These are phyloP conservation scores for Isoetes taiwanensis DNA, from an alignment of 75 land plant species.

Conservation along the genomic window DNA sequence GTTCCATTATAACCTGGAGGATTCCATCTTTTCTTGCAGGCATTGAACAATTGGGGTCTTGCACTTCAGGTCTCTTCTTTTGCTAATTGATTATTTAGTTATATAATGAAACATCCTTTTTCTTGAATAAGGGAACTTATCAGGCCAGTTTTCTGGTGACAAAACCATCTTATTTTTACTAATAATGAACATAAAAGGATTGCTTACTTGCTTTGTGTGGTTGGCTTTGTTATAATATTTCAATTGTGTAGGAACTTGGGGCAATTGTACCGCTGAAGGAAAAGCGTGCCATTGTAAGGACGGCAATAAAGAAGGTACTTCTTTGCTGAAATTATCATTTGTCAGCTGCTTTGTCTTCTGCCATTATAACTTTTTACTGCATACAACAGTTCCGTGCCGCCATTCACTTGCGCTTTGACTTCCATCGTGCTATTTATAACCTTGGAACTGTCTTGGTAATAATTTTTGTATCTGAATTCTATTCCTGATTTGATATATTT, in stretches of 20 bases:
- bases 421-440: conserved; percentile 96
- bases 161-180: too few relatives aligned
- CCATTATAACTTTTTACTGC: background rate
- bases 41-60: conserved; percentile 97
- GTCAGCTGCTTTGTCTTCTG: conserved; percentile 7
- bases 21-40: conserved; percentile 31
- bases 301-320: conserved; percentile 82
- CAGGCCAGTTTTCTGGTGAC: too few relatives aligned
- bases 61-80: conserved; percentile 68
- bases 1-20: background rate
- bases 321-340: conserved; percentile 1
- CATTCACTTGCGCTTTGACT: conserved; percentile 87
- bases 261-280: conserved; percentile 83
- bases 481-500: too few relatives aligned
- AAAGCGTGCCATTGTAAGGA: conserved; percentile 71
- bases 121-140: too few relatives aligned
- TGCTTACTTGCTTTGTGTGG: too few relatives aligned
- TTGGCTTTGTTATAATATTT: too few relatives aligned
- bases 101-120: too few relatives aligned
- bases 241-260: conserved; percentile 75
- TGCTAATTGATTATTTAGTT: too few relatives aligned
- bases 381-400: conserved; percentile 82
- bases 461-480: too few relatives aligned
- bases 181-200: too few relatives aligned
- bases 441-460: conserved; percentile 92